Evolutionary conservation across 495 filamentous ascomycete genomes (phyloP).

Genomic region (Penicillium paradoxum): DNA sequence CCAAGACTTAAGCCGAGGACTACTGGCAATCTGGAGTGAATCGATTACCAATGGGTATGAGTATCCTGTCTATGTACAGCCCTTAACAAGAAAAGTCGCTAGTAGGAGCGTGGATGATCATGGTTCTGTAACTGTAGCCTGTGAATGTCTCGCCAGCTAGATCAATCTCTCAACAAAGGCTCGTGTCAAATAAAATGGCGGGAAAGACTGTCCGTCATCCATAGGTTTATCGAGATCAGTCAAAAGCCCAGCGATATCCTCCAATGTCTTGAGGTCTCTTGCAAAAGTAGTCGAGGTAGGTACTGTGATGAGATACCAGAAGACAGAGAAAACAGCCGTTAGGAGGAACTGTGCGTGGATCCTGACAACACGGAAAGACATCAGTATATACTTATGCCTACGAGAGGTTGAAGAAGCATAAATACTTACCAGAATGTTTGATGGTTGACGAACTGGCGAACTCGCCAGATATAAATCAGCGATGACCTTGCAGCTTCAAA

Average conservation of each 20-base stretch:
- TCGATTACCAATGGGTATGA: too few species aligned
- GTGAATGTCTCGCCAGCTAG: conserved; percentile 7
- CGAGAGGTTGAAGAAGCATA: neutral
- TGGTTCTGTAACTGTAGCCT: neutral
- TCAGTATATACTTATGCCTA: neutral
- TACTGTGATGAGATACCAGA: conserved; percentile 16
- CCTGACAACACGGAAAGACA: conserved; percentile 6
- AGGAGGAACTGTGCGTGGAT: conserved; percentile 25
- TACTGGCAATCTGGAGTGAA: too few species aligned
- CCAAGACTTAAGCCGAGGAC: too few species aligned
- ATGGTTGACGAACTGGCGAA: conserved; percentile 18
- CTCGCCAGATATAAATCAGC: conserved; percentile 21
- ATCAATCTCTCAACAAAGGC: conserved; percentile 16
- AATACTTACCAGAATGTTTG: conserved; percentile 25
- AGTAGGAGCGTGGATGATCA: neutral
- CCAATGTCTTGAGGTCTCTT: conserved; percentile 17
- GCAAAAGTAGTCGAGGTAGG: conserved; percentile 12
- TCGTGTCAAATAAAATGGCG: conserved; percentile 19
- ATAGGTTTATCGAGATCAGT: neutral
- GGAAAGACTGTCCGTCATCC: conserved; percentile 10
- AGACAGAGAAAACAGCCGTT: conserved; percentile 18
- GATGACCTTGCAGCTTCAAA: conserved; percentile 23
- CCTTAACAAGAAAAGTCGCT: neutral
- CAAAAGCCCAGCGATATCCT: conserved; percentile 10
- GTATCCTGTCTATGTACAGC: too few species aligned